Evolutionary conservation across 2,329 filamentous ascomycete species (phyloP).

Genomic region (Botrytis byssoidea): DNA sequence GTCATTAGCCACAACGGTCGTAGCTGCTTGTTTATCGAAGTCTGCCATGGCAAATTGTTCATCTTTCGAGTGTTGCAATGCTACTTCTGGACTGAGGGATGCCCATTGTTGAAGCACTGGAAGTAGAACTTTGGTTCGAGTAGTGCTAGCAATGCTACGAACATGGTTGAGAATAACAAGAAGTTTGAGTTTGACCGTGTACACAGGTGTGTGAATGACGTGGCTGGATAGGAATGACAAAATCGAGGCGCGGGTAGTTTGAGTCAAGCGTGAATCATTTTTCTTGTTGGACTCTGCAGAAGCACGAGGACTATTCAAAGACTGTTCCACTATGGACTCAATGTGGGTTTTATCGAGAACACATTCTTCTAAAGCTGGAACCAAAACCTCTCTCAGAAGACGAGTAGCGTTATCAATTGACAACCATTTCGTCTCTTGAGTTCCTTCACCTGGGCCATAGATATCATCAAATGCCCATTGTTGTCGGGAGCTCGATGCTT

Average conservation of each 20-base stretch:
- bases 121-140: slow-evolving; percentile 73
- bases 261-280: slow-evolving; percentile 48
- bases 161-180: slow-evolving; percentile 71
- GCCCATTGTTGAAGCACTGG: slow-evolving; percentile 72
- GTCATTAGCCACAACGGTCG: slow-evolving; percentile 54
- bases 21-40: slow-evolving; percentile 53
- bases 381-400: slow-evolving; percentile 64
- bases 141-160: slow-evolving; percentile 66
- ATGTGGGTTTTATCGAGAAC: slow-evolving; percentile 75
- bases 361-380: slow-evolving; percentile 80
- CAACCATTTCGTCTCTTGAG: slow-evolving; percentile 55
- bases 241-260: slow-evolving; percentile 62
- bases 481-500: slow-evolving; percentile 40
- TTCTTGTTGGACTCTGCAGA: slow-evolving; percentile 45
- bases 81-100: slow-evolving; percentile 51
- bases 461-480: slow-evolving; percentile 62
- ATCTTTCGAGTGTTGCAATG: slow-evolving; percentile 47
- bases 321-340: slow-evolving; percentile 58
- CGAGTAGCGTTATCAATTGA: slow-evolving; percentile 55
- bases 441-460: slow-evolving; percentile 57
- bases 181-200: slow-evolving; percentile 67
- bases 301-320: slow-evolving; percentile 54
- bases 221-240: slow-evolving; percentile 74
- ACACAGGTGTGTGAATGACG: slow-evolving; percentile 63
- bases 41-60: slow-evolving; percentile 49